Percentiles rank a stretch among this genome's conserved stretches.
These are phyloP conservation scores for Simplicillium sp. DNA, from an alignment of 2,329 filamentous ascomycete species.

Conservation along the genomic window DNA sequence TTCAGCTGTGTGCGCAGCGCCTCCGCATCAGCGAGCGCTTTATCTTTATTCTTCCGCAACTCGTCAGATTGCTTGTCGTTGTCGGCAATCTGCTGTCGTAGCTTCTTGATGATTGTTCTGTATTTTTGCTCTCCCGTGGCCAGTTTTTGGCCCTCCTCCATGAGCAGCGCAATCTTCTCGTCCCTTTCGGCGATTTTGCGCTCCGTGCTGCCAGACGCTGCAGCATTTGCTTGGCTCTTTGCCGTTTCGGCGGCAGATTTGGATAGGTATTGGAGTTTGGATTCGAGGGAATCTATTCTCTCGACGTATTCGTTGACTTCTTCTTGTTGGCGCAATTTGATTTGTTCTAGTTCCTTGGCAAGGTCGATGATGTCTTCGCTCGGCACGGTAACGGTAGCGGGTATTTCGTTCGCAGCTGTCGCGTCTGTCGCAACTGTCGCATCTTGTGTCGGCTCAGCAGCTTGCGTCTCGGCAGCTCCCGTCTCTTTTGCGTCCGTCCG, in stretches of 20 bases:
- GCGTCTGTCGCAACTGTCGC: background rate
- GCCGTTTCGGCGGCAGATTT: conserved; percentile 71
- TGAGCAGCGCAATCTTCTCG: conserved; percentile 76
- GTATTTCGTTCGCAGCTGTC: background rate
- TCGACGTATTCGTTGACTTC: conserved; percentile 80
- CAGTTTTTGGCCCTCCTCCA: conserved; percentile 86
- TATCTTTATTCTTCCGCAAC: conserved; percentile 49
- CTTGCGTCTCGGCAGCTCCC: conserved; percentile 2
- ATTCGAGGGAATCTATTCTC: conserved; percentile 82
- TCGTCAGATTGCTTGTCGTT: conserved; percentile 56
- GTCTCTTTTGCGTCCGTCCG: background rate
- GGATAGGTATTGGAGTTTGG: conserved; percentile 82
- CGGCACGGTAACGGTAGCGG: background rate
- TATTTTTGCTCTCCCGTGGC: conserved; percentile 82
- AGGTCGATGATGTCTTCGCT: conserved; percentile 1
- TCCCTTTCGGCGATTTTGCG: conserved; percentile 84
- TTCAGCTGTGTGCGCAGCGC: conserved; percentile 36
- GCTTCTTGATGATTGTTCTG: conserved; percentile 71
- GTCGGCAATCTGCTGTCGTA: conserved; percentile 57
- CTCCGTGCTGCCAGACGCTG: conserved; percentile 56
- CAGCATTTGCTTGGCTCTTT: conserved; percentile 53
- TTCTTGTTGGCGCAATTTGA: conserved; percentile 49
- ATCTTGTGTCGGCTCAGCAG: conserved; percentile 3
- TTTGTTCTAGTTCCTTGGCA: conserved; percentile 13
- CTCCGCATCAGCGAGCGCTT: conserved; percentile 40